Base-by-base conservation (phyloP, 495 filamentous ascomycete species). In the Tuber indicum region DNA sequence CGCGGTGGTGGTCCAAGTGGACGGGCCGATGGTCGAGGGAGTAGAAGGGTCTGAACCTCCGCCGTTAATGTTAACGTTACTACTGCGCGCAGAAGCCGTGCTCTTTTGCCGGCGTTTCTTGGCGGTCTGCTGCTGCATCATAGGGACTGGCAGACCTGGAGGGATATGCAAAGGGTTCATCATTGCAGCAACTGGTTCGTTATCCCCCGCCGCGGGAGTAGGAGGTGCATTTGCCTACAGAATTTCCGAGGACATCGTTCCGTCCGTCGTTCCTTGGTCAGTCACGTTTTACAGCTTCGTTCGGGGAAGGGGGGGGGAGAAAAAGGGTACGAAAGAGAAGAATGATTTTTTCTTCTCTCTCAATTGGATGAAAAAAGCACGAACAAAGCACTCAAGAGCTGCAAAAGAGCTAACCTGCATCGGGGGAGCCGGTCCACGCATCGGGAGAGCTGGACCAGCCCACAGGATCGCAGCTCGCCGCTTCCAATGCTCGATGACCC, bases 401-500 rank as follows among this genome's bases (percentile, higher is more conserved):
- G 58, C 58, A 36, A 66, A 36, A 66, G 58, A 66, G 58, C 58
- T 66, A 66, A 66, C 74, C 78, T 80, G 78, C 52, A 77, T 77
- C 46, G 77, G 78, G 71, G 78, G 78, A 76, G 74, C 77, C 76
- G 78, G 78, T 26, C 78, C 78, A 75, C 79, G 77, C 78, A 80
- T 80, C 58, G 78, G 78, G 42, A 76, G 71, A 45, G 75, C 77
- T 70, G 78, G 78, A 71, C 78, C 78, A 45, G 78, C 78, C 78
- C 78, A 80, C 73, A 80, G 47, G 73, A 79, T 80, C n/a, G 78
- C 78, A 74, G 78, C 78, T 79, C 79, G 78, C 45, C 78, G 75
- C 76, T 80, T 80, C 78, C 78, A 80, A 72, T 80, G 78, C 41
- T 80, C 78, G 44, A 80, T 80, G 62, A 80, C 78, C 71, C 78